Conservation (phyloP, 2,329 filamentous ascomycete species). For the Pestalotiopsis sp. region DNA sequence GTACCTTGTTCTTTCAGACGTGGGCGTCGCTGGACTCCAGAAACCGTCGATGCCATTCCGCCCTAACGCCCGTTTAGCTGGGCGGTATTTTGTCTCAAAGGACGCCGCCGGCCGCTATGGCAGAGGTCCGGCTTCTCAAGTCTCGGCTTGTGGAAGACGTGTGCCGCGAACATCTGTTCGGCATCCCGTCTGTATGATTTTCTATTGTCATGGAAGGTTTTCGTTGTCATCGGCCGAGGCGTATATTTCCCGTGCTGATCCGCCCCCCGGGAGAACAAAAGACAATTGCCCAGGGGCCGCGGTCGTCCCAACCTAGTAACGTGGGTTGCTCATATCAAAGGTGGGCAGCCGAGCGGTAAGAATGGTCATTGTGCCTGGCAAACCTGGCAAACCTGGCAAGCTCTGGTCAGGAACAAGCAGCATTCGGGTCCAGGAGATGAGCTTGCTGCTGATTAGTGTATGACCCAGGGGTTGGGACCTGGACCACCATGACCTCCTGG, state of each 20-base stretch:
- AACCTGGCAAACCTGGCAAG: not conserved
- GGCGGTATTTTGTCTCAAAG: constrained; percentile 8
- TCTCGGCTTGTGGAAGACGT: not conserved
- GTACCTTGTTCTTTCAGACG: too few species aligned
- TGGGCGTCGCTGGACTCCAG: too few species aligned
- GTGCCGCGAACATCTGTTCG: not conserved
- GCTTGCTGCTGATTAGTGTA: not conserved
- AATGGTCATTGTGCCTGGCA: not conserved
- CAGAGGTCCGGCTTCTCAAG: not conserved
- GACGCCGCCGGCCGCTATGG: constrained; percentile 1
- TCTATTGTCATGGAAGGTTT: not conserved
- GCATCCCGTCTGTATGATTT: not conserved
- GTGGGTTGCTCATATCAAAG: not conserved
- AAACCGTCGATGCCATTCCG: constrained; percentile 11
- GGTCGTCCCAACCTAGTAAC: not conserved
- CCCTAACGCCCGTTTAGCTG: constrained; percentile 12
- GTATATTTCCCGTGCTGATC: not conserved
- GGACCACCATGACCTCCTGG: not conserved
- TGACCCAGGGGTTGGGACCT: not conserved
- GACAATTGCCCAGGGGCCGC: not conserved
- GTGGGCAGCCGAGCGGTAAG: not conserved
- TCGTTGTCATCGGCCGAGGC: not conserved
- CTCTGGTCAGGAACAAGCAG: not conserved
- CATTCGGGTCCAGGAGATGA: not conserved
- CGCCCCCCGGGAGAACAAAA: not conserved